A percentile compares a stretch with the other conserved stretches of the same genome.
Evolutionary conservation across 1,284 basidiomycete species (phyloP).

Genomic region (Quambalaria eucalypti): DNA sequence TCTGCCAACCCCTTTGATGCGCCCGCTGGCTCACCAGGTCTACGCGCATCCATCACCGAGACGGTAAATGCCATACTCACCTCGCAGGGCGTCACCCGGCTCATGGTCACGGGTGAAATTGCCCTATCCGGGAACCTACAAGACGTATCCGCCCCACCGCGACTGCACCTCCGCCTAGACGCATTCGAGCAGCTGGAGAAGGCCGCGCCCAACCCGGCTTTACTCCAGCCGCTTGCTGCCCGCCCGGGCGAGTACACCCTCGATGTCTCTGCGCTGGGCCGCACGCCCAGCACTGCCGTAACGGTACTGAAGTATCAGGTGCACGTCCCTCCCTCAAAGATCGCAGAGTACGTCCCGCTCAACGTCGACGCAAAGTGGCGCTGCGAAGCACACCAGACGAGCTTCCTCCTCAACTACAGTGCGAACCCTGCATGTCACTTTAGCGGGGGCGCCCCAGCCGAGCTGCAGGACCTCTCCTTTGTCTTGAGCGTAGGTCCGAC

Average conservation of each 20-base stretch:
- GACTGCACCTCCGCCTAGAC: constrained; percentile 49
- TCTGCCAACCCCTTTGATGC: constrained; percentile 21
- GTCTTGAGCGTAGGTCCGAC: constrained; percentile 46
- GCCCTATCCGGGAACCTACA: constrained; percentile 35
- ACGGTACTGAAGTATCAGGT: constrained; percentile 54
- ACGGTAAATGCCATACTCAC: constrained; percentile 52
- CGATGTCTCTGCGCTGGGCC: constrained; percentile 33
- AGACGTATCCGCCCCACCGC: constrained; percentile 12
- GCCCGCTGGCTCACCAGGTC: constrained; percentile 26
- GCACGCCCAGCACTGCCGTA: constrained; percentile 24
- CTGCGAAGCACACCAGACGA: constrained; percentile 51
- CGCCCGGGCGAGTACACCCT: constrained; percentile 50
- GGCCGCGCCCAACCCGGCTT: constrained; percentile 52
- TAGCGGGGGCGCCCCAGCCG: not conserved
- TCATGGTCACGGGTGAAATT: constrained; percentile 54
- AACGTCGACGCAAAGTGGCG: constrained; percentile 52
- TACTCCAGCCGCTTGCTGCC: constrained; percentile 47
- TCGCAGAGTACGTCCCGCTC: constrained; percentile 47
- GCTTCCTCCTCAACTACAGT: constrained; percentile 52
- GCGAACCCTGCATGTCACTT: constrained; percentile 27
- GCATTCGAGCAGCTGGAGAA: constrained; percentile 52
- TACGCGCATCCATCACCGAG: constrained; percentile 51
- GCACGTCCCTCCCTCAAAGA: constrained; percentile 46
- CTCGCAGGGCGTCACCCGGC: constrained; percentile 45
- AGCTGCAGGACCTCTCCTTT: constrained; percentile 17